Conservation (phyloP, 768 basidiomycete genomes). For the Tulasnella calospora region DNA sequence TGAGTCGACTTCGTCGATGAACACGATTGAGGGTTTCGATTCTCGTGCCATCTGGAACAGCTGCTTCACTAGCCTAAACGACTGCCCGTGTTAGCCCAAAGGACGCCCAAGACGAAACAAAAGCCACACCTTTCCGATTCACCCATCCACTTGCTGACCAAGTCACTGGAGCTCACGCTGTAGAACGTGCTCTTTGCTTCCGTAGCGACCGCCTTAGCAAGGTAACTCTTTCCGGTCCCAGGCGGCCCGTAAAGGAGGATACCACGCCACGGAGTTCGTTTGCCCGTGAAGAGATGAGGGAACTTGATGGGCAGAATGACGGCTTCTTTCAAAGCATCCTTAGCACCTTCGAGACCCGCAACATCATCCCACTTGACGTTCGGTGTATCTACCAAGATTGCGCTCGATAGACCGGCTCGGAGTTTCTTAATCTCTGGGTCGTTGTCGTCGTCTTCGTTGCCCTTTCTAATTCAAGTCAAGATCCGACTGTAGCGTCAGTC, state of each 20-base stretch:
- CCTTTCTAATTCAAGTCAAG: conserved; percentile 36
- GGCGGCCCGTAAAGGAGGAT: conserved; percentile 96
- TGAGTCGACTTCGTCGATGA: conserved; percentile 98
- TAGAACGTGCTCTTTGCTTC: conserved; percentile 99
- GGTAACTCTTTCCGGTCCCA: conserved; percentile 93
- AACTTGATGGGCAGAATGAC: conserved; percentile 99
- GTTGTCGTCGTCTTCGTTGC: conserved; percentile 58
- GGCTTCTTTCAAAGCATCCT: conserved; percentile 94
- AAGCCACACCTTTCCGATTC: conserved; percentile 83
- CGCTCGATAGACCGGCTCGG: conserved; percentile 79
- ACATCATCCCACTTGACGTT: conserved; percentile 99
- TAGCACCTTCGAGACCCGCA: conserved; percentile 90
- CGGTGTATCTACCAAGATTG: conserved; percentile 89
- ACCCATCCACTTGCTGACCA: conserved; percentile 99
- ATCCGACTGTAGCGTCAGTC: background rate
- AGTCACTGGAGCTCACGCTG: conserved; percentile 87
- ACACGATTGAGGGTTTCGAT: conserved; percentile 95
- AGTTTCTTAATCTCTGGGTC: conserved; percentile 97
- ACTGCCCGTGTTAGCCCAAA: conserved; percentile 12
- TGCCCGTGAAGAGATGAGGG: conserved; percentile 96
- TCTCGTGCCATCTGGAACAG: conserved; percentile 95
- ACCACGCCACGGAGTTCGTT: conserved; percentile 95
- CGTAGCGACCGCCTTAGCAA: conserved; percentile 98
- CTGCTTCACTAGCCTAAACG: conserved; percentile 80
- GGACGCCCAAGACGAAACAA: background rate